Conservation (phyloP, 2,329 filamentous ascomycete species). For the Zymoseptoria tritici region DNA sequence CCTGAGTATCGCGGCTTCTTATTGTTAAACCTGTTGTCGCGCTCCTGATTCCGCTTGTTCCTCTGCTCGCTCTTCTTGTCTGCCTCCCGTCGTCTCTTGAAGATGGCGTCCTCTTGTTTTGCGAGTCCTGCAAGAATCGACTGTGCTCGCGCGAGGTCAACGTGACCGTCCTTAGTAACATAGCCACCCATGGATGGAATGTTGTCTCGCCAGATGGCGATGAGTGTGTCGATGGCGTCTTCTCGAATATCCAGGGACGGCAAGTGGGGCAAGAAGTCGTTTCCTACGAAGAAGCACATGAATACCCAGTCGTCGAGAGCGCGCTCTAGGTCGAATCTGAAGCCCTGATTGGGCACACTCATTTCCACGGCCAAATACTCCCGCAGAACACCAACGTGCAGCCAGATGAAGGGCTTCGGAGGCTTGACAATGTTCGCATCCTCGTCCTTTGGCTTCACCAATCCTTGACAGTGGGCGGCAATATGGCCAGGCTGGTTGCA, state of each 20-base stretch:
- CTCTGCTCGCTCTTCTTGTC: conserved; percentile 78
- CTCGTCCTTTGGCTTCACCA: conserved; percentile 67
- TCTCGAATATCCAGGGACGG: conserved; percentile 97
- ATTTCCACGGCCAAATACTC: conserved; percentile 92
- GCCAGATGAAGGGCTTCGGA: conserved; percentile 95
- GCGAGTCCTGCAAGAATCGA: conserved; percentile 80
- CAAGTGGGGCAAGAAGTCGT: conserved; percentile 94
- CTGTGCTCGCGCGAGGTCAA: conserved; percentile 80
- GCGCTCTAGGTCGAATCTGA: conserved; percentile 86
- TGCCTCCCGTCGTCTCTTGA: conserved; percentile 74
- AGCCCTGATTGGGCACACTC: conserved; percentile 71
- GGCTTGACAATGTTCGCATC: conserved; percentile 71
- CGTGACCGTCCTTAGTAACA: conserved; percentile 87
- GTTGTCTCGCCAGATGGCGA: conserved; percentile 94
- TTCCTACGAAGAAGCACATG: conserved; percentile 98
- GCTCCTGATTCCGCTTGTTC: conserved; percentile 68
- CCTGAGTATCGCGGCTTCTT: conserved; percentile 26
- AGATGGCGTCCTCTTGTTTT: conserved; percentile 89
- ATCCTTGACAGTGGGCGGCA: conserved; percentile 74
- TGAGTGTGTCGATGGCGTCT: conserved; percentile 92
- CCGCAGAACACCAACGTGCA: conserved; percentile 82
- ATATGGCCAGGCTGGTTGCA: conserved; percentile 92
- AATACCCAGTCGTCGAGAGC: conserved; percentile 98
- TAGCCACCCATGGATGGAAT: conserved; percentile 89
- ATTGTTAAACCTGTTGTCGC: conserved; percentile 48